Evolutionary conservation across 2,329 filamentous ascomycete genomes (phyloP).

Genomic region (Pseudogymnoascus sp.): DNA sequence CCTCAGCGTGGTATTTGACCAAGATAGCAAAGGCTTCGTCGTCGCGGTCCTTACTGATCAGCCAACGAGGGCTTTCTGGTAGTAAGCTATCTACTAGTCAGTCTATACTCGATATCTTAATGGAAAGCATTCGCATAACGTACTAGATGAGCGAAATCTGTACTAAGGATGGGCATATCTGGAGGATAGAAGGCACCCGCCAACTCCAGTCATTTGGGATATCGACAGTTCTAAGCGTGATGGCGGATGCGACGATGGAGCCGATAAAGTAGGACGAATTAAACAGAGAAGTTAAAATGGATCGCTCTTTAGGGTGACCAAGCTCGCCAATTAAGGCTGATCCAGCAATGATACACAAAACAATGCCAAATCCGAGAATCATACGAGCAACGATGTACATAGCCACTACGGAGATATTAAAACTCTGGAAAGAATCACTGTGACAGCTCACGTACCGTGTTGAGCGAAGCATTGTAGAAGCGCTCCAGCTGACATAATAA

Average conservation of each 20-base stretch:
- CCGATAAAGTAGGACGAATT: constrained; percentile 47
- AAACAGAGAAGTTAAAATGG: constrained; percentile 46
- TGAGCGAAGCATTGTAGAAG: constrained; percentile 46
- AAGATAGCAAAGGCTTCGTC: constrained; percentile 56
- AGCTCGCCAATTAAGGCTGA: constrained; percentile 49
- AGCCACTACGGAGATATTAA: constrained; percentile 28
- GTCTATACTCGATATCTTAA: background rate
- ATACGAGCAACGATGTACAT: constrained; percentile 48
- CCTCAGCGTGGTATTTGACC: constrained; percentile 34
- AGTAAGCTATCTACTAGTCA: constrained; percentile 47
- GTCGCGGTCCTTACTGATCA: constrained; percentile 89
- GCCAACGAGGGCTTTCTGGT: constrained; percentile 89
- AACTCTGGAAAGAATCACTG: background rate
- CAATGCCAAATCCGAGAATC: constrained; percentile 45
- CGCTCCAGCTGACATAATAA: constrained; percentile 48
- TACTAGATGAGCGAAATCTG: background rate
- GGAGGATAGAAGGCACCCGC: constrained; percentile 37
- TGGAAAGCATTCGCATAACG: background rate
- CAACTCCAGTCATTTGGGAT: constrained; percentile 36
- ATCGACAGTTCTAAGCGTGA: constrained; percentile 38
- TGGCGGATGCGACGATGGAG: constrained; percentile 36
- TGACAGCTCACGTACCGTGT: constrained; percentile 12
- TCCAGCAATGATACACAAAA: constrained; percentile 44
- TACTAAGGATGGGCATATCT: constrained; percentile 23
- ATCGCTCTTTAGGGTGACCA: constrained; percentile 46